A percentile compares a stretch with the other conserved stretches of the same genome.
phyloP scores from a whole-genome alignment of 208 protist species.

The Acanthamoeba healyi region DNA sequence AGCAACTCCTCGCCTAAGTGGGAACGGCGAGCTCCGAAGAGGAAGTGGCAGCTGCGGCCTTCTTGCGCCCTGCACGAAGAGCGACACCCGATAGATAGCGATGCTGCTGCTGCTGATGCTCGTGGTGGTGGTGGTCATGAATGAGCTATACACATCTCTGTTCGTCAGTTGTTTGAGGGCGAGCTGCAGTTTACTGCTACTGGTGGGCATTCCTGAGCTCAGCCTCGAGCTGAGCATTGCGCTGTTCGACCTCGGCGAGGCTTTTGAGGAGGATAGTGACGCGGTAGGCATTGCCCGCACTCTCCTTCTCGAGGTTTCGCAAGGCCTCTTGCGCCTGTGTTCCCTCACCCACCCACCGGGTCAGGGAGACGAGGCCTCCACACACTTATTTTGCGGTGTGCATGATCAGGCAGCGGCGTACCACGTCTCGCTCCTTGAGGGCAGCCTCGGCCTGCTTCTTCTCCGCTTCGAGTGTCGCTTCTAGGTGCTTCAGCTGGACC shows the following conservation, averaged over 20 bases:
- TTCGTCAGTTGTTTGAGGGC: no score
- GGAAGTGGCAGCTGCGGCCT: no score
- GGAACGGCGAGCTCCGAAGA: no score
- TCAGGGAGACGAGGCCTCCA: neutral
- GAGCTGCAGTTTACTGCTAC: no score
- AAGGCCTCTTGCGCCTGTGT: neutral
- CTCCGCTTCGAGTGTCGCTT: neutral
- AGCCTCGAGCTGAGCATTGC: neutral
- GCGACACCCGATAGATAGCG: no score
- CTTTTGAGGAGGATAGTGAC: neutral
- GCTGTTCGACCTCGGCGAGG: neutral
- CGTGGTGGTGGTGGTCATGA: neutral
- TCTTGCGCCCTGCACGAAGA: no score
- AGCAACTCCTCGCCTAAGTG: neutral
- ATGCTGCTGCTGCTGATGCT: neutral
- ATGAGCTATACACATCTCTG: neutral
- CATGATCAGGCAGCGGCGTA: neutral
- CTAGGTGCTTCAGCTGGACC: neutral
- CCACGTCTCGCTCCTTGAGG: neutral
- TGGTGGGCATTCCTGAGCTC: neutral
- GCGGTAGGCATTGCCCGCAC: neutral
- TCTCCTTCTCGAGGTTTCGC: constrained; percentile 7
- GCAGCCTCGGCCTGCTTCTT: neutral
- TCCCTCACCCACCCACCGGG: neutral
- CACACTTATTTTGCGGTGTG: no score